Percentiles rank a stretch among this genome's conserved stretches.
Conservation (phyloP, 345 rosid genomes). For the Ceriops tagal region DNA sequence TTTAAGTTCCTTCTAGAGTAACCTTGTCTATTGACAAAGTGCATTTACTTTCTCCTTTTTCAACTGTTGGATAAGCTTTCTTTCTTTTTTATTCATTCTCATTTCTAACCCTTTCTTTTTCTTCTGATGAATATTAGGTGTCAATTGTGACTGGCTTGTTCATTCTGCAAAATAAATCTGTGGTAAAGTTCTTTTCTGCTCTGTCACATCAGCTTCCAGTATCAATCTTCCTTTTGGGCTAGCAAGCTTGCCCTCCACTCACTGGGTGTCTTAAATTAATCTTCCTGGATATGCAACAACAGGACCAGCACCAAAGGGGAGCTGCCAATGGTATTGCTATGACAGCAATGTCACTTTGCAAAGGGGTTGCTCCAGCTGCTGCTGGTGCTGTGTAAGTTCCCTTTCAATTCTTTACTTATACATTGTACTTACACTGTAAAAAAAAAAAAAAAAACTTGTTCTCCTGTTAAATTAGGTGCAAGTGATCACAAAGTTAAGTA, state of each 20-base stretch:
- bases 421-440: too few species aligned
- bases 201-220: not conserved
- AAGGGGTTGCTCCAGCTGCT: conserved; percentile 51
- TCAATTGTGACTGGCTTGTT: conserved; percentile 52
- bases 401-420: not conserved
- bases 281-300: conserved; percentile 4
- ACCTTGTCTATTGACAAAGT: too few species aligned
- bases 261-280: not conserved
- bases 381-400: conserved; percentile 52
- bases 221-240: not conserved
- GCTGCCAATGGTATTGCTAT: conserved; percentile 53
- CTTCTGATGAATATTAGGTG: conserved; percentile 18
- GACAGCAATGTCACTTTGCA: conserved; percentile 51
- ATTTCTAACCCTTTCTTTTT: not conserved
- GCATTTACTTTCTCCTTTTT: too few species aligned
- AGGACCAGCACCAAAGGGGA: conserved; percentile 59
- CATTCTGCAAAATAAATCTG: conserved; percentile 61
- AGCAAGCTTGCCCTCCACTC: not conserved
- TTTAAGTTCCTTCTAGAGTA: too few species aligned
- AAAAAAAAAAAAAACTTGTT: too few species aligned
- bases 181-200: conserved; percentile 31
- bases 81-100: not conserved
- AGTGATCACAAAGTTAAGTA: too few species aligned
- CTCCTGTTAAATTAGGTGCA: too few species aligned
- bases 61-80: not conserved